These are phyloP conservation scores for Sanghuangporus weigelae DNA, from an alignment of 1,284 basidiomycete species.

Conservation along the genomic window DNA sequence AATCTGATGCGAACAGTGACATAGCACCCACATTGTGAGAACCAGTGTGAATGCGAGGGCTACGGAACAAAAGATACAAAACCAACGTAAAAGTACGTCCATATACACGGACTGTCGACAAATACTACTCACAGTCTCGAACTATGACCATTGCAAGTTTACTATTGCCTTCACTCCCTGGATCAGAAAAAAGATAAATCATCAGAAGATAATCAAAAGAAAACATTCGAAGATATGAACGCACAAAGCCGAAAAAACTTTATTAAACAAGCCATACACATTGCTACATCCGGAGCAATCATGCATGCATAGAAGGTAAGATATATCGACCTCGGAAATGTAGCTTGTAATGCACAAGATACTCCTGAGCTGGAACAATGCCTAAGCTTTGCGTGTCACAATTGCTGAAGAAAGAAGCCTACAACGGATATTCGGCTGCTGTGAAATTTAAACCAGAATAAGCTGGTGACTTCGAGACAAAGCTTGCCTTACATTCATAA, in stretches of 20 bases:
- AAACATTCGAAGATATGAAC: not conserved
- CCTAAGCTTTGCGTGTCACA: not conserved
- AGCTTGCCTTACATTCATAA: not conserved
- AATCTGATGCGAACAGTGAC: not conserved
- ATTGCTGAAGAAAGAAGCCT: not conserved
- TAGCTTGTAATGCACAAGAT: not conserved
- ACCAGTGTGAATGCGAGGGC: not conserved
- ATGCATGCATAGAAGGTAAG: not conserved
- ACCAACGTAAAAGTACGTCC: not conserved
- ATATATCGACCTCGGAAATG: not conserved
- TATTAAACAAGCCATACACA: not conserved
- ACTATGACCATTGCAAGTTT: not conserved
- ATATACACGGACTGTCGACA: not conserved
- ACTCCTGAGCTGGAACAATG: not conserved
- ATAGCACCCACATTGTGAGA: not conserved
- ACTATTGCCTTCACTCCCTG: not conserved
- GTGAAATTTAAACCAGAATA: not conserved
- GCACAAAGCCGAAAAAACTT: not conserved
- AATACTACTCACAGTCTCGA: not conserved
- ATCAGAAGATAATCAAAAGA: not conserved
- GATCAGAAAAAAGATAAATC: not conserved
- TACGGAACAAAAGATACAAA: no score
- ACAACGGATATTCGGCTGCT: not conserved
- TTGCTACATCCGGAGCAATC: not conserved
- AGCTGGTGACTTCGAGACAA: not conserved